These are phyloP conservation scores for Mucor sp. DNA, from an alignment of 371 early-diverging fungal genomes.

Conservation along the genomic window DNA sequence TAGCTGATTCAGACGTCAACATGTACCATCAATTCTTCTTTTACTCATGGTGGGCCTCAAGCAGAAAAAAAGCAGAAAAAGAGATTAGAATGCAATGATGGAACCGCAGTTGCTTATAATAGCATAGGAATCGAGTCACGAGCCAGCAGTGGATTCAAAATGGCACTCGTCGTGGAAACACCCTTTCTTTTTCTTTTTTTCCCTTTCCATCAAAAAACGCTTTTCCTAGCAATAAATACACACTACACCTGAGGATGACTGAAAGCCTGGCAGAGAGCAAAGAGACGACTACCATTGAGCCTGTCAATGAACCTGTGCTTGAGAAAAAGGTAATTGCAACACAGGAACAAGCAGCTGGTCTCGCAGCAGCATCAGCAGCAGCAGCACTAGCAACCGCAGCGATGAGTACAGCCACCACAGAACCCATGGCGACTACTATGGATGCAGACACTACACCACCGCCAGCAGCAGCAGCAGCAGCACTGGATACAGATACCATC, in stretches of 20 bases:
- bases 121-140: neutral
- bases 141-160: neutral
- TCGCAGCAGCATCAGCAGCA: neutral
- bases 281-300: neutral
- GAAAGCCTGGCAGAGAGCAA: neutral
- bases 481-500: neutral
- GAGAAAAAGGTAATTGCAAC: neutral
- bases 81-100: neutral
- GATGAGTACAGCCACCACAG: too few species aligned
- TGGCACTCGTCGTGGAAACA: neutral
- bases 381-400: neutral
- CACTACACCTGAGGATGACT: neutral
- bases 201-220: neutral
- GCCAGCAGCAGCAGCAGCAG: neutral
- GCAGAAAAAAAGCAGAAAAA: neutral
- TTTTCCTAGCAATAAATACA: neutral
- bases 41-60: slow-evolving; percentile 17
- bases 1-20: neutral
- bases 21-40: slow-evolving; percentile 27
- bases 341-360: neutral
- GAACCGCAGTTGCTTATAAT: neutral
- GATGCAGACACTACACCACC: neutral
- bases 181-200: neutral
- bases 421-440: too few species aligned
- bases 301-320: neutral